These are phyloP conservation scores for Leptodermis oblonga DNA, from an alignment of 257 asterid genomes.

Conservation along the genomic window DNA sequence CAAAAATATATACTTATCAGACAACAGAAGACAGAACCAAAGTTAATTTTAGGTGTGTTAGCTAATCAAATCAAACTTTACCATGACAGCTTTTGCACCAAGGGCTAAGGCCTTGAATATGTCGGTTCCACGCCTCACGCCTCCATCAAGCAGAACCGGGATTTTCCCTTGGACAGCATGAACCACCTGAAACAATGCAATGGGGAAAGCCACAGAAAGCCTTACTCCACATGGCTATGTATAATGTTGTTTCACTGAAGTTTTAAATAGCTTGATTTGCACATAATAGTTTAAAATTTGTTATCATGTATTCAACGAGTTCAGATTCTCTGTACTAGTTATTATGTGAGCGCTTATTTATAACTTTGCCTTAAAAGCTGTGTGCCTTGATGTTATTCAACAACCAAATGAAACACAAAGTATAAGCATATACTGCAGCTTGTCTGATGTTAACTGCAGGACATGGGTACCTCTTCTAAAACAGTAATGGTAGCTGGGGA, in stretches of 20 bases:
- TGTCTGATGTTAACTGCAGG: background rate
- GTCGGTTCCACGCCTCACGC: conserved; percentile 67
- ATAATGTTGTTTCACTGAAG: background rate
- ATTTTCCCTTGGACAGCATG: conserved; percentile 51
- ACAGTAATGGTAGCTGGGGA: conserved; percentile 58
- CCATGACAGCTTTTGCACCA: conserved; percentile 66
- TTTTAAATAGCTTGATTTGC: background rate
- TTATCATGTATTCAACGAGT: background rate
- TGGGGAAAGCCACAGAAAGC: background rate
- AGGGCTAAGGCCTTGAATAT: conserved; percentile 70
- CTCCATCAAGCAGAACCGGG: conserved; percentile 63
- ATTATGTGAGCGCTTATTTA: no score
- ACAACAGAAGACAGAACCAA: background rate
- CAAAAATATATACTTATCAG: background rate
- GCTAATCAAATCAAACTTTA: conserved; percentile 9
- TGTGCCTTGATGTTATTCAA: background rate
- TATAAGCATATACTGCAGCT: background rate
- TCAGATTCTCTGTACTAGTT: background rate
- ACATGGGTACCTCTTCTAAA: conserved; percentile 53
- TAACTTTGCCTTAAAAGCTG: background rate
- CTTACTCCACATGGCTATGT: background rate
- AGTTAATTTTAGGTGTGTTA: background rate
- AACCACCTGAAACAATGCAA: conserved; percentile 37
- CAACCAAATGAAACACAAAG: background rate
- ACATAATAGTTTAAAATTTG: background rate